Conservation (phyloP, 352 stramenopile species). For the Stramenopiles sp. region DNA sequence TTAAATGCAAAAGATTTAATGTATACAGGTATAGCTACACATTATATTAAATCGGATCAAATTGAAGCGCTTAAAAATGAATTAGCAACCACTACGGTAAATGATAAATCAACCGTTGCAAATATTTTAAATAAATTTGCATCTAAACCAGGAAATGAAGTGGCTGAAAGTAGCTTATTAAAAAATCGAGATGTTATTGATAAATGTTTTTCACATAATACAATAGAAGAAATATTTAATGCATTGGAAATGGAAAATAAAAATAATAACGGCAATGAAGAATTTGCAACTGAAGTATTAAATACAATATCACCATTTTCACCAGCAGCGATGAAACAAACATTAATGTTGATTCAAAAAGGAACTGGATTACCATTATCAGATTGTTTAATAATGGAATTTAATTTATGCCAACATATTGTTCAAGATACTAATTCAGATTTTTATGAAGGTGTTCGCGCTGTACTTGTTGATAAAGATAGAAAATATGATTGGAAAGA, state of each 20-base stretch:
- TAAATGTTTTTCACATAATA: no score
- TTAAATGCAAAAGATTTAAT: slow-evolving; percentile 66
- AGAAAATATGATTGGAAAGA: no score
- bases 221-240: no score
- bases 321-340: slow-evolving; percentile 77
- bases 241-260: slow-evolving; percentile 25
- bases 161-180: background rate
- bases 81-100: background rate
- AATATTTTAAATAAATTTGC: background rate
- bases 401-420: slow-evolving; percentile 30
- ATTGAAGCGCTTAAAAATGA: background rate
- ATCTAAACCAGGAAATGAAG: background rate
- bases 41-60: slow-evolving; percentile 49
- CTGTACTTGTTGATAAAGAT: slow-evolving; percentile 78
- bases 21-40: slow-evolving; percentile 78
- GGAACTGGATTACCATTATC: slow-evolving; percentile 48
- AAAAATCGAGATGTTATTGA: background rate
- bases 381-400: slow-evolving; percentile 86
- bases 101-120: background rate
- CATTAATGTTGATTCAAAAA: slow-evolving; percentile 71
- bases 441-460: slow-evolving; percentile 89
- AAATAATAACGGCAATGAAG: slow-evolving; percentile 42
- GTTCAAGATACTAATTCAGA: slow-evolving; percentile 48
- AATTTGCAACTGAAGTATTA: slow-evolving; percentile 52
- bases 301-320: slow-evolving; percentile 62